phyloP scores from a whole-genome alignment of 768 basidiomycete genomes.

The Termitomyces eurrhizus region DNA sequence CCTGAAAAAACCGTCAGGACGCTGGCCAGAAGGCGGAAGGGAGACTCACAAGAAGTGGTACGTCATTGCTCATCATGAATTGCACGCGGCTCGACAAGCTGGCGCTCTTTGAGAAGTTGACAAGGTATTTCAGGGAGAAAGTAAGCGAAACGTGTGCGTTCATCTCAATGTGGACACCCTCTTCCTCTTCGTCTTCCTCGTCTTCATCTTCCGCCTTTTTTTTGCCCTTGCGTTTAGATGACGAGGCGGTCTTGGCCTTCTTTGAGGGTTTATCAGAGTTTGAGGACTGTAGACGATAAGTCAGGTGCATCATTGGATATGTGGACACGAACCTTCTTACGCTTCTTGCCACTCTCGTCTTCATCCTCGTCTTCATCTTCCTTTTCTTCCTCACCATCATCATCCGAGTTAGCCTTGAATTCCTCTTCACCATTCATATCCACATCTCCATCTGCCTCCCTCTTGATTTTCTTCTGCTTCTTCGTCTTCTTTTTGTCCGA shows the following conservation, averaged over 20 bases:
- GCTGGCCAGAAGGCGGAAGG: not conserved
- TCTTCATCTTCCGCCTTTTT: conserved; percentile 44
- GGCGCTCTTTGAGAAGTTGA: conserved; percentile 92
- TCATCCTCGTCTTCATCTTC: conserved; percentile 50
- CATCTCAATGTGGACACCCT: conserved; percentile 75
- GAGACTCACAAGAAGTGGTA: conserved; percentile 72
- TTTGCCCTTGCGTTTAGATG: conserved; percentile 47
- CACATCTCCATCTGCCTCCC: conserved; percentile 42
- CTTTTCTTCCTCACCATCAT: conserved; percentile 51
- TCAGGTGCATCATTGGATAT: not conserved
- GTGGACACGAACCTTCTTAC: conserved; percentile 52
- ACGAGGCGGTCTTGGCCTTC: conserved; percentile 36
- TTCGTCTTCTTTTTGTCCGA: conserved; percentile 39
- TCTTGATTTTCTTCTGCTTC: conserved; percentile 44
- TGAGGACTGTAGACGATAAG: conserved; percentile 25
- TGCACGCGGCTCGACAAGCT: conserved; percentile 68
- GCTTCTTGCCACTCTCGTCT: conserved; percentile 57
- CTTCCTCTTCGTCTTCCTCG: conserved; percentile 48
- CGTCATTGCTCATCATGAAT: conserved; percentile 90
- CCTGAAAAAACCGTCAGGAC: conserved; percentile 36
- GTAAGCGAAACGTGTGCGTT: conserved; percentile 89
- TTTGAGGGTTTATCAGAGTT: conserved; percentile 40
- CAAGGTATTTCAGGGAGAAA: conserved; percentile 95
- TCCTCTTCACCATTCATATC: conserved; percentile 44
- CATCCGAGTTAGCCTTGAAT: conserved; percentile 47